Base-by-base conservation (phyloP, 352 stramenopile species). In the Pythium apleroticum region DNA sequence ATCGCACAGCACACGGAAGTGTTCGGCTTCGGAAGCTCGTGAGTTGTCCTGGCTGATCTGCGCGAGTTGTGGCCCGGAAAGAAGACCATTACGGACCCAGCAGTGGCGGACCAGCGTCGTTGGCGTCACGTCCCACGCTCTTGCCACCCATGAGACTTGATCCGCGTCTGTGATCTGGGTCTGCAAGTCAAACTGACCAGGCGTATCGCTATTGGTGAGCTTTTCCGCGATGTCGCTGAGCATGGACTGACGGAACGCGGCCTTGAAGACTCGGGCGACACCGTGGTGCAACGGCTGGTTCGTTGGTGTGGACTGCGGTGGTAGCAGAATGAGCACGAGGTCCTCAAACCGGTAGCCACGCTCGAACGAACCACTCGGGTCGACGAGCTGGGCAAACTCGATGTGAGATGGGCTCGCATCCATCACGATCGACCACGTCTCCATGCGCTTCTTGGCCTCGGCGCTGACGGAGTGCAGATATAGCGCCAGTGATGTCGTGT, bases 341-440 rank as follows among this genome's bases (percentile, higher is more conserved):
- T 73, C 77, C 37, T 93, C 80, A 37, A 89, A 88, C 19, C 65
- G 80, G 58, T 86, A 93, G 17, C 81, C 80, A 60, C 72, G 72
- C 19, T 78, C 77, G 66, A 84, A 79, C 37, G 80, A 88, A 9
- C 81, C 84, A 1, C 66, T 71, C 1, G 81, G 80, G 49, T 90
- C 80, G 19, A 90, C 65, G 27, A 82, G 63, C 30, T 88, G 77
- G 15, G 80, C 81, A 11, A 85, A 82, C 37, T 82, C 78, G 53
- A 89, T 67, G 54, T 93, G 84, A 7, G 78, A 81, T 22, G 81
- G 75, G 30, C 75, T 90, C 22, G 74, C 82, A 49, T 91, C 77
- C 59, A 93, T 70, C 19, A 93, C 69, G 15, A 93, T 65, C 43
- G 78, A 91, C 84, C 84, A 93, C 0, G 85, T 68, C 49, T 93